Conservation (phyloP, 2,329 filamentous ascomycete genomes). For the Hypoxylon sp. region DNA sequence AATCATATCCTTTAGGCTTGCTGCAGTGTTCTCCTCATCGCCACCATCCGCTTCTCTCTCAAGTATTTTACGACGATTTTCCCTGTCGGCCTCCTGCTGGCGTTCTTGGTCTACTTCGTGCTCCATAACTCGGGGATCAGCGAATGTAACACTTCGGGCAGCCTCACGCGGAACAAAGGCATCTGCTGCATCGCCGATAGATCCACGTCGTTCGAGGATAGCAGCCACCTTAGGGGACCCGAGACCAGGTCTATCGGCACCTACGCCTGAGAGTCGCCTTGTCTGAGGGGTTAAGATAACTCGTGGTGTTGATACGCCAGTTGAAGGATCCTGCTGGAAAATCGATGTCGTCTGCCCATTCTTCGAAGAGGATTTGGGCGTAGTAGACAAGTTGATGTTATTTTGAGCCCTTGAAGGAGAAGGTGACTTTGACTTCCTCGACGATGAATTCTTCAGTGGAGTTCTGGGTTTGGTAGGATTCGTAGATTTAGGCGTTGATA, state of each 20-base stretch:
- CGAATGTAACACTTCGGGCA: constrained; percentile 71
- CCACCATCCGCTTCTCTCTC: constrained; percentile 67
- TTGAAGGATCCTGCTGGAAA: constrained; percentile 57
- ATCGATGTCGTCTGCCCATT: constrained; percentile 57
- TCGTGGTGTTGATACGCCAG: constrained; percentile 72
- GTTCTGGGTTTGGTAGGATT: constrained; percentile 58
- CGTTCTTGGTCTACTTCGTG: constrained; percentile 74
- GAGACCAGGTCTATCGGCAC: constrained; percentile 78
- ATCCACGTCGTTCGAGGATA: constrained; percentile 78
- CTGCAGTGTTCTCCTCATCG: constrained; percentile 73
- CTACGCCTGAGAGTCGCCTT: constrained; percentile 76
- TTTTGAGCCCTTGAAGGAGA: constrained; percentile 66
- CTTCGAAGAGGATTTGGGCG: constrained; percentile 48
- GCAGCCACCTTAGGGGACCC: constrained; percentile 82
- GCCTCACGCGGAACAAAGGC: constrained; percentile 72
- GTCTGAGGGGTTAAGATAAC: constrained; percentile 74
- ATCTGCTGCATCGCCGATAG: constrained; percentile 76
- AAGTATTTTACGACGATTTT: constrained; percentile 70
- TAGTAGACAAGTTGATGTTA: constrained; percentile 32
- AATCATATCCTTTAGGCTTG: constrained; percentile 83
- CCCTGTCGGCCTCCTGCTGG: constrained; percentile 72
- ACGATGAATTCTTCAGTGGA: constrained; percentile 65
- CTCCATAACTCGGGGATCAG: constrained; percentile 74
- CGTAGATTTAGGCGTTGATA: constrained; percentile 41
- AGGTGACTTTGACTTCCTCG: constrained; percentile 61